These are phyloP conservation scores for Combretum micranthum DNA, from an alignment of 345 rosid genomes.

Conservation along the genomic window DNA sequence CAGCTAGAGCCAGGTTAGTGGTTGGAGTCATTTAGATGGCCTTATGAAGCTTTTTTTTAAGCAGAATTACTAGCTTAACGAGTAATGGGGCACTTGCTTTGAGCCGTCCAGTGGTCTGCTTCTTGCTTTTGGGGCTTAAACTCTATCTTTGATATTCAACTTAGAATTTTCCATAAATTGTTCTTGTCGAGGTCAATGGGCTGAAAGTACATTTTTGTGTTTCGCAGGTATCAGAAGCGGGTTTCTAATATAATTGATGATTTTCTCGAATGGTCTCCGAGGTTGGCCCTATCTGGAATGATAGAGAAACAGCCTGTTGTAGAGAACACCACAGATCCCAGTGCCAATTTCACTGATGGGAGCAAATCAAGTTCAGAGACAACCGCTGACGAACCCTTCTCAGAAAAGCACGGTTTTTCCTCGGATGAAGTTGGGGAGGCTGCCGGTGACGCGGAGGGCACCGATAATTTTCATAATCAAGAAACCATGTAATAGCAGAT, in stretches of 20 bases:
- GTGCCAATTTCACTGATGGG: slow-evolving; percentile 39
- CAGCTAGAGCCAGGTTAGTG: slow-evolving; percentile 93
- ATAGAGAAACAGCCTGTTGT: slow-evolving; percentile 84
- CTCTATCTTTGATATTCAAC: no score
- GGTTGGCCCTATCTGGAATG: slow-evolving; percentile 89
- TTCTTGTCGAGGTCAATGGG: no score
- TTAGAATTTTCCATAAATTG: no score
- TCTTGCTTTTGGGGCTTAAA: no score
- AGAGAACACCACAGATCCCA: slow-evolving; percentile 48
- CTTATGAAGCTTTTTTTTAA: background rate
- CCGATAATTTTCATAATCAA: slow-evolving; percentile 20
- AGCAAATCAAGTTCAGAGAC: slow-evolving; percentile 26
- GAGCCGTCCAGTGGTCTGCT: background rate
- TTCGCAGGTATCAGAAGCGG: slow-evolving; percentile 88
- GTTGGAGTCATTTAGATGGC: background rate
- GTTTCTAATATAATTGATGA: slow-evolving; percentile 96
- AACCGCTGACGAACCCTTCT: slow-evolving; percentile 23
- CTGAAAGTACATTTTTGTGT: background rate
- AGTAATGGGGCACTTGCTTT: no score
- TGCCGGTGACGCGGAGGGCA: slow-evolving; percentile 14
- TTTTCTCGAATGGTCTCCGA: slow-evolving; percentile 96
- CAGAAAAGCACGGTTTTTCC: slow-evolving; percentile 18
- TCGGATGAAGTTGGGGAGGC: slow-evolving; percentile 20
- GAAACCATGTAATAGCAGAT: slow-evolving; percentile 17
- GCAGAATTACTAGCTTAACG: background rate